Base-by-base conservation (phyloP, 768 basidiomycete species). In the Mycena amicta region DNA sequence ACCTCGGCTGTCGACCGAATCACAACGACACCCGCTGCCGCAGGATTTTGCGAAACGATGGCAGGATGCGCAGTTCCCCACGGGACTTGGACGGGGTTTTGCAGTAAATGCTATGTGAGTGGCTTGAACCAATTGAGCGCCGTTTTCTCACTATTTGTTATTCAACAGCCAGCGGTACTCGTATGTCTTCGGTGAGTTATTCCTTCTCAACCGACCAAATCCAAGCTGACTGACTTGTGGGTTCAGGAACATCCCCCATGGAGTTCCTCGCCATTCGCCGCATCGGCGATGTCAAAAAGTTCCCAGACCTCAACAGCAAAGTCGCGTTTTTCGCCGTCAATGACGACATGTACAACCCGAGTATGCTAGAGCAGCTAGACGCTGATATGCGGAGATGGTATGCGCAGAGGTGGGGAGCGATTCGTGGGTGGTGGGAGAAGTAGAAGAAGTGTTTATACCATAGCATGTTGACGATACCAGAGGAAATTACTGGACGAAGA, bases 381-480 rank as follows among this genome's bases (percentile, higher is more conserved):
- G 16, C 2, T 47, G 51, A n/a, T 13, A 57, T 64, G 29, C 2
- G 27, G 56, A 40, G 13, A 26, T 64, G 62, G 62, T 64, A 55
- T 15, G 50, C 26, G 1, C 25, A 55, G 6, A 50, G 53, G 22
- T 64, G 62, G 62, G 59, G 62, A 8, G 33, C 22, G 15, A 13
- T 57, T 11, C 55, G 59, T 5, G 59, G 40, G 5, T 64, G 62
- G 62, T 64, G 62, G 62, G 62, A 64, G 55, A 60, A 52, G 28
- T 25, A 52, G 22, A 45, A 15, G 33, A 37, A n/a, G n/a, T n/a
- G n/a, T 37, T 8, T 37, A 37, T 8, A 37, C 33, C 33, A 37
- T 37, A 37, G 11, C 33, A 37, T n/a, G n/a, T n/a, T n/a, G n/a
- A n/a, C n/a, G n/a, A n/a, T n/a, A n/a, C n/a, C n/a, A n/a, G n/a